Conservation (phyloP, 257 asterid species). For the Cynanchum wilfordii region DNA sequence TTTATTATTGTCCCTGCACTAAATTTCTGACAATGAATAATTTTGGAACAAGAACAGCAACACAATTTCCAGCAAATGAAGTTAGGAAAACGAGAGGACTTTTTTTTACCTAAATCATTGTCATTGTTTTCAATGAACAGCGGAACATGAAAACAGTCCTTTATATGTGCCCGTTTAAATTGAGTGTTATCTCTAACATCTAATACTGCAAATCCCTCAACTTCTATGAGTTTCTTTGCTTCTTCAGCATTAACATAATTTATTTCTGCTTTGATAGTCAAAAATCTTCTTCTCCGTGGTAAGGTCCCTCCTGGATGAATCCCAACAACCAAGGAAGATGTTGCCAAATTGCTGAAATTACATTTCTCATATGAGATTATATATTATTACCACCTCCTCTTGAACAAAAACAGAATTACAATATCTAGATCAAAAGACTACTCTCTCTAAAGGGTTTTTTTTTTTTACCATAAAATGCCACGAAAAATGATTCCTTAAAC, state of each 20-base stretch:
- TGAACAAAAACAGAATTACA: constrained; percentile 1
- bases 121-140: constrained; percentile 72
- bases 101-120: constrained; percentile 59
- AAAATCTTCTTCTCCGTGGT: constrained; percentile 23
- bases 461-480: neutral
- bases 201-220: constrained; percentile 61
- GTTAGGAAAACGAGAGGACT: neutral
- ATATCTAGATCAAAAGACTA: constrained; percentile 4
- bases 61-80: neutral
- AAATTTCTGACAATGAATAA: constrained; percentile 4
- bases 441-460: too few relatives aligned
- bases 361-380: constrained; percentile 19
- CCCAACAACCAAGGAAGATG: constrained; percentile 38
- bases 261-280: constrained; percentile 52
- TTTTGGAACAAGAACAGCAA: neutral
- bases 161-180: constrained; percentile 73
- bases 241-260: constrained; percentile 58
- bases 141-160: constrained; percentile 69
- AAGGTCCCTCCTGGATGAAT: constrained; percentile 25
- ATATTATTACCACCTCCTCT: constrained; percentile 3
- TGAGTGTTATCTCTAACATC: constrained; percentile 83
- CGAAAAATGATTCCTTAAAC: neutral
- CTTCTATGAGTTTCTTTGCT: constrained; percentile 70
- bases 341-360: constrained; percentile 52
- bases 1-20: constrained; percentile 61